Evolutionary conservation across 805 yeast species (phyloP).

Genomic region (Blastobotrys terrestris): DNA sequence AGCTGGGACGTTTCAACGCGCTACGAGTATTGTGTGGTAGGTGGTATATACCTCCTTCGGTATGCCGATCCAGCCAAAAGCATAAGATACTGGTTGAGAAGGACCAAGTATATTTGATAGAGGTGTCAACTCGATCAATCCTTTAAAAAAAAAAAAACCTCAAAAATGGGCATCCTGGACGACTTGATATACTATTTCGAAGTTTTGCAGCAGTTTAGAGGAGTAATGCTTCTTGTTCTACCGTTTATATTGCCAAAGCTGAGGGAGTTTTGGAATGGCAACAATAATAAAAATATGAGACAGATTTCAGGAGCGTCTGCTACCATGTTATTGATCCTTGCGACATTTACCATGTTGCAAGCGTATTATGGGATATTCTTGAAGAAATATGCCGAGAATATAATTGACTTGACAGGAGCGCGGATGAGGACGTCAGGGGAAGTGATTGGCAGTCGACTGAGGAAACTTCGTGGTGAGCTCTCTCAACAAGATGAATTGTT

Average conservation of each 20-base stretch:
- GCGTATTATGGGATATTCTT: not conserved
- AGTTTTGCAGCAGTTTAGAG: not conserved
- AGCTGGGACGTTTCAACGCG: too few relatives aligned
- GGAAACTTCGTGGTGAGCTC: slow-evolving; percentile 6
- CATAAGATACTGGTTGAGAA: too few relatives aligned
- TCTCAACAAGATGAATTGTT: slow-evolving; percentile 10
- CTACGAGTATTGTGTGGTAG: too few relatives aligned
- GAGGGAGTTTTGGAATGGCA: not conserved
- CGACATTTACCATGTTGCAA: not conserved
- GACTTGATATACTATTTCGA: not conserved
- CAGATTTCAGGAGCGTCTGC: not conserved
- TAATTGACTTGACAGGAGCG: slow-evolving; percentile 14
- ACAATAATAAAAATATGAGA: not conserved
- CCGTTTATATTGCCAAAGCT: not conserved
- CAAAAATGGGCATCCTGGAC: not conserved
- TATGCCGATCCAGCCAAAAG: too few relatives aligned
- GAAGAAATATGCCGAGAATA: slow-evolving; percentile 8
- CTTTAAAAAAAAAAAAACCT: not conserved
- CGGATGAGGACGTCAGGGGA: slow-evolving; percentile 17
- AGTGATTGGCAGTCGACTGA: slow-evolving; percentile 14
- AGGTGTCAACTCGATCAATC: not conserved
- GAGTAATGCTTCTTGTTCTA: not conserved
- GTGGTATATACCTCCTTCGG: too few relatives aligned
- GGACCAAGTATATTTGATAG: too few relatives aligned
- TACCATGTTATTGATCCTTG: not conserved